Conservation (phyloP, 345 rosid genomes). For the Turritis glabra region DNA sequence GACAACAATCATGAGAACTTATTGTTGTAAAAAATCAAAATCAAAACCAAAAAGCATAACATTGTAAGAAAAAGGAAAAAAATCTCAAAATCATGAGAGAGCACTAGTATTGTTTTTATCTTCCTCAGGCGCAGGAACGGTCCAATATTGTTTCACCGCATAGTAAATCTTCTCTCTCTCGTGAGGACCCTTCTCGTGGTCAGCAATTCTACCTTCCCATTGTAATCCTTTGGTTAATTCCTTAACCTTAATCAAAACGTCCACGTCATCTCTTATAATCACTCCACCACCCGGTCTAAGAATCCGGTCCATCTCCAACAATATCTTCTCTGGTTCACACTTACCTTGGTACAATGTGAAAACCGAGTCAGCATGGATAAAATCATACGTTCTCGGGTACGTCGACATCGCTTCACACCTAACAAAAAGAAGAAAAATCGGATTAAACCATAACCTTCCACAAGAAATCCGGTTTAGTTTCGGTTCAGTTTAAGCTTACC, state of each 20-base stretch:
- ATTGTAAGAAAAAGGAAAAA: background rate
- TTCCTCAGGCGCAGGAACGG: constrained; percentile 42
- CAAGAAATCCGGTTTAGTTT: background rate
- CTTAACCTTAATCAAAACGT: constrained; percentile 63
- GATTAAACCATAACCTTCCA: background rate
- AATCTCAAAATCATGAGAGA: constrained; percentile 22
- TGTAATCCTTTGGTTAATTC: constrained; percentile 59
- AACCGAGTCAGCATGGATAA: constrained; percentile 76
- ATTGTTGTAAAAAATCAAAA: constrained; percentile 19
- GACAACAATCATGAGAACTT: constrained; percentile 13
- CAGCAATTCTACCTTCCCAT: constrained; percentile 77
- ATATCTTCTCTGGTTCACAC: constrained; percentile 71
- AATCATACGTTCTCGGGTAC: constrained; percentile 92
- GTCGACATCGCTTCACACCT: constrained; percentile 91
- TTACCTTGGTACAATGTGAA: constrained; percentile 70
- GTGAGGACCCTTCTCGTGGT: constrained; percentile 79
- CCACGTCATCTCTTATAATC: constrained; percentile 87
- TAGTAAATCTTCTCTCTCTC: constrained; percentile 75
- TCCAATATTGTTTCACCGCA: constrained; percentile 83
- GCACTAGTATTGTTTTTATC: constrained; percentile 31
- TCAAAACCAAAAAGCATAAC: background rate
- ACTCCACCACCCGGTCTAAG: constrained; percentile 85
- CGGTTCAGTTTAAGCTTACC: constrained; percentile 45
- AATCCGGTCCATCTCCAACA: constrained; percentile 89
- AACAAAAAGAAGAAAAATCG: background rate